Evolutionary conservation across 1,284 basidiomycete genomes (phyloP), one percentile per base, ranked within the genome.

Genomic region (Lentinula novae-zelandiae): DNA sequence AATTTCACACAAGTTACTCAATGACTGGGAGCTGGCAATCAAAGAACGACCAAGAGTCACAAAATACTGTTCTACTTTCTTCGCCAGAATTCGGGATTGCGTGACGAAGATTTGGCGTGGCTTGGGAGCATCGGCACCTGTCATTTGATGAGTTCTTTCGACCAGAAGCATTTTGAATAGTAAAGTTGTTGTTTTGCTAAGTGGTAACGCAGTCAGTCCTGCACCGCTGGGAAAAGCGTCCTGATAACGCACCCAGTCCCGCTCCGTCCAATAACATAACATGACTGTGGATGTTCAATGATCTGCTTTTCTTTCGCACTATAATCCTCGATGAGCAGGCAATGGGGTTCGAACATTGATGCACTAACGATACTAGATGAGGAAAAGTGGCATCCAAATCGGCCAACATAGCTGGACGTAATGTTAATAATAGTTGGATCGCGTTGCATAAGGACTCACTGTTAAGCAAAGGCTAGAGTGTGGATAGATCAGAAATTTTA

Each of bases 51-150:
- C 68, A 2, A 89, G 71, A 66, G 83, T 85, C 8, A 64, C 60
- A 65, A 84, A 92, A 65, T 86, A 87, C 61, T 87, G 84, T 65
- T 85, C 78, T 17, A 90, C 88, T 62, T 86, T 87, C 40, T 73
- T 75, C 0, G 86, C 86, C 5, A 91, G 77, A 7, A 87, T 77
- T 20, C 77, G 75, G 2, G 87, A 90, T 68, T 89, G 84, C 0
- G 89, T 91, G 0, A 92, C 83, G 65, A 91, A 91, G 2, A 91
- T 72, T 66, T 91, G 89, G 17, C 86, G 80, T 0, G 84, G 82
- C 60, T 76, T 78, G 6, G 70, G 67, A 34, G 75, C 66, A 5
- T 66, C 66, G 36, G 71, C 71, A 15, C 65, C 67, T 13, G 70
- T 69, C 33, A 74, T 63, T 48, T 79, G 72, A 71, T 78, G 84